Evolutionary conservation across 2,329 filamentous ascomycete species (phyloP), one percentile per base, ranked within the genome.

Genomic region (Aureobasidium leucospermi): DNA sequence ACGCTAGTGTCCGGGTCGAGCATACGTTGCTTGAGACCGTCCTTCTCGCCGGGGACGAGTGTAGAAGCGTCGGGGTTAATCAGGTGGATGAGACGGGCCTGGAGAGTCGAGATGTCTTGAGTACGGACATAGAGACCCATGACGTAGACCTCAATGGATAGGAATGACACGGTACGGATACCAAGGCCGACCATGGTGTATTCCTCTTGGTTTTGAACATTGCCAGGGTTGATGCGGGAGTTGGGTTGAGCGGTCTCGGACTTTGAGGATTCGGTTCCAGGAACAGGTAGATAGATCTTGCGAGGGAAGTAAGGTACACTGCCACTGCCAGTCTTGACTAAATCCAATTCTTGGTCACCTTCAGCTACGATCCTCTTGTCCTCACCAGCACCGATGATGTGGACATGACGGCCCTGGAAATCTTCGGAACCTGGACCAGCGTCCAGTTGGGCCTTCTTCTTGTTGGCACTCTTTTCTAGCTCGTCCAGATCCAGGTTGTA

Each of bases 61-160:
- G 91, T 90, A 0, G 90, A 95, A 2, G 92, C 93, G 3, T 85
- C 74, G 0, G 86, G 82, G 69, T 90, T 90, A 67, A 95, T 83
- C 63, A 85, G 85, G 69, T 86, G 85, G 62, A 95, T 82, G 32
- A 97, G 81, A 46, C 85, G 83, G 65, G 82, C 80, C 74, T 97
- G 93, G 42, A 99, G 79, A n/a, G 81, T 79, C 4, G 86, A 85
- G 61, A 99, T 85, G 68, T 96, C 91, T 39, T 86, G 78, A 0
- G 87, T 93, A 29, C 91, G 89, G 29, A 97, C 81, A 76, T 99
- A 99, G 67, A 95, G 84, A 15, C 93, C 94, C 0, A 96, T 88
- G 16, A 97, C 88, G 75, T 99, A 99, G 57, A 99, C 94, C 42
- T 59, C 58, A 46, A 99, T 90, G 51, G 84, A 79, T 46, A 97